Evolutionary conservation across 2,329 filamentous ascomycete genomes (phyloP), one percentile per base, ranked within the genome.

Genomic region (Pseudogymnoascus sp.): DNA sequence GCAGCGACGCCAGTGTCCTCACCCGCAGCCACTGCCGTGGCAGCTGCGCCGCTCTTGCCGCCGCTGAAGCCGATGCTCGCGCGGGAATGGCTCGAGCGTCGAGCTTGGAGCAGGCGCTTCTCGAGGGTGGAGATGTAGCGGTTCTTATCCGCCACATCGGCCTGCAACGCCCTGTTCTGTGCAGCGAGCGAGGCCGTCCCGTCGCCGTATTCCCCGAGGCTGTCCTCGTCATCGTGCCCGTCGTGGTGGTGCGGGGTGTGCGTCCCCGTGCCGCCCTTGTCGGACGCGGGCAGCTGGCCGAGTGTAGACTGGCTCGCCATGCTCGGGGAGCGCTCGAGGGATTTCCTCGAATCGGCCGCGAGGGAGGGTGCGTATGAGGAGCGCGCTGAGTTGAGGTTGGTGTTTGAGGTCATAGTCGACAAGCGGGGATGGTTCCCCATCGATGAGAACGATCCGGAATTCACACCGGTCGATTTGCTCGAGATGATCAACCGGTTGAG

Each of bases 121-220:
- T 99, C 95, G 11, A 99, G 78, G 0, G 95, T 97, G 29, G 89
- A 84, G 69, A 97, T 97, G 75, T 99, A 99, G 33, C 95, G 89
- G 70, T 95, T 97, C 79, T 96, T 97, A 77, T 99, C 95, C n/a
- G 84, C 85, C 56, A 99, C 83, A 74, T 99, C 95, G n/a, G 92
- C 86, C 74, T 96, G 95, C 59, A 99, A 78, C n/a, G 96, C 90
- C 60, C 88, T 86, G 69, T 97, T 92, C 72, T 97, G 95, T n/a
- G 90, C 85, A 46, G 88, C 79, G 59, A 96, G 77, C 23, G 89
- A 91, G 7, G 95, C 95, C 26, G 84, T 88, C 1, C 93, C 93
- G 70, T 97, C 92, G 17, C 89, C 93, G 72, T 88, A 93, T 71
- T 96, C 91, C 60, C 91, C 93, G 13, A 87, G 72, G 44, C 84